Evolutionary conservation across 441 rosid genomes (phyloP).

Genomic region (Kokia cookei): DNA sequence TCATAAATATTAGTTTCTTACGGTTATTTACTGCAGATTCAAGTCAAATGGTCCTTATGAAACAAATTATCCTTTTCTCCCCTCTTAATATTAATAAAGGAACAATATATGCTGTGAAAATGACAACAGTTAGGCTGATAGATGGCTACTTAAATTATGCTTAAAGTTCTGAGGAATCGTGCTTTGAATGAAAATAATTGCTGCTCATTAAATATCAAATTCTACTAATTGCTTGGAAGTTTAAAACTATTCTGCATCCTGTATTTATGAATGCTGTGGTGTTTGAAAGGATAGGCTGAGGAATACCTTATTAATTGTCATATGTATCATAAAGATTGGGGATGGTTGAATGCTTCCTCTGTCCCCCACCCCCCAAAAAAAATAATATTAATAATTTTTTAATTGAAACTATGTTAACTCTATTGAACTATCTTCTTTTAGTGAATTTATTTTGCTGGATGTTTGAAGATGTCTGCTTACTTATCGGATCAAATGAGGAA

Average conservation of each 20-base stretch:
- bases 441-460: not conserved
- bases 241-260: not conserved
- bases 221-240: not conserved
- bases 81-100: not conserved
- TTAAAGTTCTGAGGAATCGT: not conserved
- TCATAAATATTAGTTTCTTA: not conserved
- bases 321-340: not conserved
- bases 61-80: not conserved
- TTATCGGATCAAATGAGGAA: not conserved
- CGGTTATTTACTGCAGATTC: not conserved
- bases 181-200: not conserved
- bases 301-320: not conserved
- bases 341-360: not conserved
- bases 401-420: too few relatives aligned
- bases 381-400: not conserved
- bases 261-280: not conserved
- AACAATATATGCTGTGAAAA: not conserved
- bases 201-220: not conserved
- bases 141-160: not conserved
- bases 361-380: not conserved
- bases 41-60: not conserved
- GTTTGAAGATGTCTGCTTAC: not conserved
- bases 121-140: not conserved
- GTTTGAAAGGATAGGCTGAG: not conserved
- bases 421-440: not conserved